Evolutionary conservation across 176 grass and related monocot genomes (phyloP), one percentile per base, ranked within the genome.

Genomic region (Lolium multiflorum): DNA sequence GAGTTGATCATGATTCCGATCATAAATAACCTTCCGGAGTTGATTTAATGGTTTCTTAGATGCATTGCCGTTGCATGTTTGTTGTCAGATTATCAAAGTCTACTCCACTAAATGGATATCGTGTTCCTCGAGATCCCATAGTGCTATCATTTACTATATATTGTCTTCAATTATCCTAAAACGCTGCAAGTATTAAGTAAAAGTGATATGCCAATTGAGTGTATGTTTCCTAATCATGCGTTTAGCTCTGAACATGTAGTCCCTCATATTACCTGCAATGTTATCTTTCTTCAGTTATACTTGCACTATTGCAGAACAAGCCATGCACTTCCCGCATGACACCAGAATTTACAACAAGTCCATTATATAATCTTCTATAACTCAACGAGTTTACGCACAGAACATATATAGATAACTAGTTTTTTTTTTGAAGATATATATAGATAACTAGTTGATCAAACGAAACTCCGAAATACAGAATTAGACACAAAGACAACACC

Each of bases 391-490:
- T 24, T 49, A 6, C 48, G 46, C 25, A 17, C 50, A 25, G 73
- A 78, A 76, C 51, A 26, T 56, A 63, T 3, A 55, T 50, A 81
- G 20, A n/a, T 71, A 16, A 65, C 21, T 65, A 65, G 12, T 65
- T 65, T n/a, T n/a, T n/a, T n/a, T n/a, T n/a, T n/a, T n/a, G n/a
- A n/a, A n/a, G n/a, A n/a, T n/a, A 26, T 56, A 63, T 3, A 55
- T 50, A 81, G 20, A n/a, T 71, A 16, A 65, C 21, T 50, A 22
- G 15, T 78, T 83, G 52, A 81, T 2, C 7, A 21, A 83, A 80
- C 0, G 1, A 43, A 66, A 3, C 8, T 67, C 15, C 44, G 61
- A 58, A 77, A 83, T 10, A 47, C 55, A 76, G 38, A 62, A 72
- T 54, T 75, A 18, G 7, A 70, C 51, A 71, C 4, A 62, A 84